phyloP scores from a whole-genome alignment of 2,329 filamentous ascomycete genomes.

The Curvularia hawaiiensis region DNA sequence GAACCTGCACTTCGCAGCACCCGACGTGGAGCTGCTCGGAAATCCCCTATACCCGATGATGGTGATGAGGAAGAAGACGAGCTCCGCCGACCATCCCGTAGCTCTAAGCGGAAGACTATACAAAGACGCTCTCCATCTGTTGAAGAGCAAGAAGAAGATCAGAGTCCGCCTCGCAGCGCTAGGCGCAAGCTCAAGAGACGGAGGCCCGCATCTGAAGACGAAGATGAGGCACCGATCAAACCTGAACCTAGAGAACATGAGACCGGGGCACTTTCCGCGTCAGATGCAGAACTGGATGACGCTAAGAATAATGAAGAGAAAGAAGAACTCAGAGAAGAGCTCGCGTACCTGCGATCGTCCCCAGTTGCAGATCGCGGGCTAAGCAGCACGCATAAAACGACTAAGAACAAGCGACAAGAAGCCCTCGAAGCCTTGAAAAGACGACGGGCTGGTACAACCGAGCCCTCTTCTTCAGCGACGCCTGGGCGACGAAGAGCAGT shows the following conservation, averaged over 20 bases:
- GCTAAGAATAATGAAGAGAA: slow-evolving; percentile 23
- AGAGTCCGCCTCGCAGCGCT: slow-evolving; percentile 8
- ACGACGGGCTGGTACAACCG: slow-evolving; percentile 42
- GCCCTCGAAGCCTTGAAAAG: slow-evolving; percentile 53
- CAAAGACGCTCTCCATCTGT: slow-evolving; percentile 3
- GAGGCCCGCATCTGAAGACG: slow-evolving; percentile 5
- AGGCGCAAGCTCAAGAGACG: slow-evolving; percentile 13
- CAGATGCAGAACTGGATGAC: slow-evolving; percentile 18
- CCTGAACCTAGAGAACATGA: slow-evolving; percentile 30
- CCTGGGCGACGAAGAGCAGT: slow-evolving; percentile 29
- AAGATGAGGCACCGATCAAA: slow-evolving; percentile 13
- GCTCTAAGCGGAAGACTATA: neutral
- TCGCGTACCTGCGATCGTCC: slow-evolving; percentile 50
- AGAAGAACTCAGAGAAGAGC: slow-evolving; percentile 53
- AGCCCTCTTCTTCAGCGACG: slow-evolving; percentile 32
- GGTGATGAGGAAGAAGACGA: slow-evolving; percentile 8
- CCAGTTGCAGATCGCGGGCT: slow-evolving; percentile 36
- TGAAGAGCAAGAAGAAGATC: slow-evolving; percentile 3
- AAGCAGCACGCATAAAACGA: slow-evolving; percentile 31
- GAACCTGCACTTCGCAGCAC: slow-evolving; percentile 12
- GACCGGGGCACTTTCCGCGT: slow-evolving; percentile 20
- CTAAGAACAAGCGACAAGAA: slow-evolving; percentile 45
- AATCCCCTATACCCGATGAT: slow-evolving; percentile 4
- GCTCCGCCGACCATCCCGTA: slow-evolving; percentile 3
- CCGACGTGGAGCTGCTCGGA: slow-evolving; percentile 11